Conservation (phyloP, 345 rosid species). For the Toxicodendron radicans region DNA sequence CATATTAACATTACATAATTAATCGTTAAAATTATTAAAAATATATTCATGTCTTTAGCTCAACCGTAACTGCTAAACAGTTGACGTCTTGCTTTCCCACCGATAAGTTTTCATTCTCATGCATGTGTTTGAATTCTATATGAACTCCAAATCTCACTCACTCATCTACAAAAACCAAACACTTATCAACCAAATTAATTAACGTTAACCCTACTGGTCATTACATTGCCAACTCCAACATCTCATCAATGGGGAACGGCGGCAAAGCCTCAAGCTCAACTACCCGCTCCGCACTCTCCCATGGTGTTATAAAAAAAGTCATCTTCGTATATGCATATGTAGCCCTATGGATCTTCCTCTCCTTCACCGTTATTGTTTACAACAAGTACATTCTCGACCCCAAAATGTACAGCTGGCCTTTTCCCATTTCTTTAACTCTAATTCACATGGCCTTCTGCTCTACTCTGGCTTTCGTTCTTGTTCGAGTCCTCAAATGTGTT, state of each 20-base stretch:
- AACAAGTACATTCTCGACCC: conserved; percentile 92
- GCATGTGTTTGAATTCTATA: background rate
- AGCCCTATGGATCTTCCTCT: conserved; percentile 89
- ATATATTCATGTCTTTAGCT: background rate
- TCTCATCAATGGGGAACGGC: background rate
- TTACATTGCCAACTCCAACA: too few species aligned
- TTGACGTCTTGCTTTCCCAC: conserved; percentile 1
- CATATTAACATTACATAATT: too few species aligned
- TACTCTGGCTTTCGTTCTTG: conserved; percentile 28
- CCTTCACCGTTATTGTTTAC: conserved; percentile 93
- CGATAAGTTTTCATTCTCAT: background rate
- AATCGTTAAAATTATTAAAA: too few species aligned
- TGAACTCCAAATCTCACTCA: background rate
- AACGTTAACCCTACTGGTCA: background rate
- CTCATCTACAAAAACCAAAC: background rate
- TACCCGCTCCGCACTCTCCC: background rate
- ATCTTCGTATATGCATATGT: conserved; percentile 81
- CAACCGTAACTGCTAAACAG: background rate
- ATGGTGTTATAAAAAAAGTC: conserved; percentile 74
- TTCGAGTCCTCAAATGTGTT: conserved; percentile 34
- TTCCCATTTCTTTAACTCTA: conserved; percentile 38
- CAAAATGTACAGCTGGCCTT: conserved; percentile 82
- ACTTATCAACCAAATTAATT: background rate
- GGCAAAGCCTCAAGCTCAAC: background rate
- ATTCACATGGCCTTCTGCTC: conserved; percentile 41